Percentiles rank a stretch among this genome's conserved stretches.
Conservation (phyloP, 768 basidiomycete genomes). For the Mycena filopes region DNA sequence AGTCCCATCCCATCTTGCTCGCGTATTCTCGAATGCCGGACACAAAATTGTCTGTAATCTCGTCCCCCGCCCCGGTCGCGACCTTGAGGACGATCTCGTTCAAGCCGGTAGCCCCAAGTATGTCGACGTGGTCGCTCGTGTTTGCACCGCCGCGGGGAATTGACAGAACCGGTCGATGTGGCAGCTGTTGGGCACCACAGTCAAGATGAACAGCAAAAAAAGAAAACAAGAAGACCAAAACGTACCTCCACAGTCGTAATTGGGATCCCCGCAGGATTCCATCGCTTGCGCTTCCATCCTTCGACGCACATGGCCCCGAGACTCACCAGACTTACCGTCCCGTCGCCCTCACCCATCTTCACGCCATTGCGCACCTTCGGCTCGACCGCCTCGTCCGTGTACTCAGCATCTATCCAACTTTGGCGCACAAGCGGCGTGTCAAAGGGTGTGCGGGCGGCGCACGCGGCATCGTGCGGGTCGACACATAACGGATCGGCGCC, state of each 20-base stretch:
- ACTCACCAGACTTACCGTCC: conserved; percentile 87
- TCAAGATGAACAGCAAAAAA: too few relatives aligned
- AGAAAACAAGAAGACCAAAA: background rate
- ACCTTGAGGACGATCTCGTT: conserved; percentile 94
- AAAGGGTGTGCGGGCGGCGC: conserved; percentile 57
- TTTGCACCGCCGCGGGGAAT: conserved; percentile 92
- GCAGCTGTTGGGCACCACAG: conserved; percentile 68
- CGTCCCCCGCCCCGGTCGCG: conserved; percentile 83
- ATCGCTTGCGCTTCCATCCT: conserved; percentile 51
- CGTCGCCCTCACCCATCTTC: conserved; percentile 95
- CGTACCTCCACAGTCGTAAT: conserved; percentile 20
- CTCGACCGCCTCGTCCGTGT: conserved; percentile 67
- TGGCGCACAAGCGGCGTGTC: conserved; percentile 66
- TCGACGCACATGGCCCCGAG: conserved; percentile 96
- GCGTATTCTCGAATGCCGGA: conserved; percentile 85
- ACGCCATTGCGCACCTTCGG: conserved; percentile 87
- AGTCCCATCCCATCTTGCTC: conserved; percentile 82
- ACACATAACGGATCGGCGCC: conserved; percentile 50
- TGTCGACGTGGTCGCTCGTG: conserved; percentile 92
- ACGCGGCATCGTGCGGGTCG: conserved; percentile 53
- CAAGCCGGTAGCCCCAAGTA: conserved; percentile 79
- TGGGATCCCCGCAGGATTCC: conserved; percentile 17
- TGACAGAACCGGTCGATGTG: conserved; percentile 36
- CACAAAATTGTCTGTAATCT: conserved; percentile 75
- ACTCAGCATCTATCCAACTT: conserved; percentile 88